Evolutionary conservation across 2,329 filamentous ascomycete species (phyloP), one percentile per base, ranked within the genome.

Genomic region (Alternaria atra): DNA sequence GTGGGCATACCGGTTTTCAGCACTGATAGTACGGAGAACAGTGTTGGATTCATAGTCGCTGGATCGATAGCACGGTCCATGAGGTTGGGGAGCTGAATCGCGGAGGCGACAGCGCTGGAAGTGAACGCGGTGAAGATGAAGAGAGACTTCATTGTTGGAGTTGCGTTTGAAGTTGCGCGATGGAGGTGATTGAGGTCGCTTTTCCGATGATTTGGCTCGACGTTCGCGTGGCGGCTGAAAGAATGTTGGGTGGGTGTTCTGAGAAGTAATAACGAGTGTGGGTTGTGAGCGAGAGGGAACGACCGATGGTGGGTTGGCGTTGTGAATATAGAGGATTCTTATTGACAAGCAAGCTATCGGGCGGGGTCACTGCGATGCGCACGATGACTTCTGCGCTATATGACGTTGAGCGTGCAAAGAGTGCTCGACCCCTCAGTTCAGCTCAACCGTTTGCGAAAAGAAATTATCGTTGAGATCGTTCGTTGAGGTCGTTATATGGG

Each of bases 1-100:
- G 54, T 48, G 13, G 66, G 58, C 29, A 69, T 61, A 30, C 61
- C 67, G 9, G 65, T 67, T 25, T 59, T 56, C 39, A 69, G 58
- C 23, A 68, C 60, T n/a, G 55, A 60, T 23, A 69, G 61, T 9
- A 68, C 48, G 17, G 63, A 66, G 58, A 65, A 53, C 8, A 53
- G 60, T 17, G 58, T 54, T 15, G 65, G 64, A 35, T 66, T 53
- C 60, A 69, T 65, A 44, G 59, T 65, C 35, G 51, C 52, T 5
- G 63, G 59, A 29, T 69, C 58, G 6, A 66, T 54, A 6, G 27
- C 60, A 42, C 66, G 66, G 12, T 52, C 44, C n/a, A 39, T 13
- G 23, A 56, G 58, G 29, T 51, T 20, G 32, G 46, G 13, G 4
- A 46, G 6, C 1, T 55, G 39, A 2, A 46, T 35, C 10, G 30